These are phyloP conservation scores for Zostera marina DNA, from an alignment of 116 monocot species.

Conservation along the genomic window DNA sequence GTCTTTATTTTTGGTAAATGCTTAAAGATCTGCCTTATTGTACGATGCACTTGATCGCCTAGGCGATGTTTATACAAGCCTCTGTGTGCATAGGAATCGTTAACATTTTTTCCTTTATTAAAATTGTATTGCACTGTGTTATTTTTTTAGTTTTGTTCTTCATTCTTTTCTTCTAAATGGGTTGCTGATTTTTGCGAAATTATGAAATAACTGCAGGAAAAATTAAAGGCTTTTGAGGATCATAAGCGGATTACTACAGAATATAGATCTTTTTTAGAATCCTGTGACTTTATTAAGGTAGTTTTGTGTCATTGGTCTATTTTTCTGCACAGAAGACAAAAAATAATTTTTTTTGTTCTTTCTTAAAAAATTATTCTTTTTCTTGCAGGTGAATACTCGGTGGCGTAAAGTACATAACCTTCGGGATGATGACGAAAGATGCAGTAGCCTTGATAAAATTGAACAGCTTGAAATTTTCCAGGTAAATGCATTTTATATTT, in stretches of 20 bases:
- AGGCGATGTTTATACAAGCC: too few relatives aligned
- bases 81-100: too few relatives aligned
- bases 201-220: conserved; percentile 40
- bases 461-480: conserved; percentile 90
- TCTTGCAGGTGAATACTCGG: conserved; percentile 47
- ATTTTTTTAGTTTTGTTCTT: not conserved
- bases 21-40: too few relatives aligned
- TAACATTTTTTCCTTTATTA: too few relatives aligned
- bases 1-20: too few relatives aligned
- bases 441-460: conserved; percentile 83
- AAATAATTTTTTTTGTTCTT: not conserved
- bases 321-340: not conserved
- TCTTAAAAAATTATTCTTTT: not conserved
- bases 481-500: conserved; percentile 18
- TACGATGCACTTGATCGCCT: too few relatives aligned
- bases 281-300: conserved; percentile 89
- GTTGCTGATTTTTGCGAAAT: not conserved
- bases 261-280: conserved; percentile 78
- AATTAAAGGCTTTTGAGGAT: conserved; percentile 71
- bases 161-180: not conserved
- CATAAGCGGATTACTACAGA: conserved; percentile 59
- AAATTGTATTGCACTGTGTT: too few relatives aligned
- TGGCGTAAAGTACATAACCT: conserved; percentile 96
- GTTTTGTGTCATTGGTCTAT: not conserved
- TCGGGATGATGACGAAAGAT: conserved; percentile 93